Evolutionary conservation across 1,284 basidiomycete species (phyloP).

Genomic region (Thecaphora frezii): DNA sequence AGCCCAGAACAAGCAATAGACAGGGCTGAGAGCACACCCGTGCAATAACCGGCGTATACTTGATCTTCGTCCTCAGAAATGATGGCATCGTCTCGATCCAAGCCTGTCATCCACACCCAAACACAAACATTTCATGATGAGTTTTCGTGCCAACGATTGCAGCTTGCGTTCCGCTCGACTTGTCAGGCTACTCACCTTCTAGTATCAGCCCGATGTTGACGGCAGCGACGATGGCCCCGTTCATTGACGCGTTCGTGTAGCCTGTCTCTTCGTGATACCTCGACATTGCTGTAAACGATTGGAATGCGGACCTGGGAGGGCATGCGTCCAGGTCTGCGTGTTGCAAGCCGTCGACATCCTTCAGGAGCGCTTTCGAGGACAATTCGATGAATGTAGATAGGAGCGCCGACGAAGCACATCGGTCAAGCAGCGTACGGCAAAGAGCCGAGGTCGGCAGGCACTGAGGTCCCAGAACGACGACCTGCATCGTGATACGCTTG

Average conservation of each 20-base stretch:
- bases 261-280: background rate
- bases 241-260: background rate
- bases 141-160: too few species aligned
- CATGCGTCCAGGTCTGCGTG: background rate
- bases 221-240: background rate
- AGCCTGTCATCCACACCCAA: background rate
- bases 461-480: background rate
- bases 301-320: background rate
- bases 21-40: background rate
- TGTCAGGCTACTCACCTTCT: background rate
- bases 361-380: background rate
- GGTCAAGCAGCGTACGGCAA: background rate
- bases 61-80: background rate
- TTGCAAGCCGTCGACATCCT: background rate
- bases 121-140: too few species aligned
- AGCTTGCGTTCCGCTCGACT: too few species aligned
- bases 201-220: background rate
- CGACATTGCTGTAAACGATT: background rate
- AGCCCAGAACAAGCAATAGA: background rate
- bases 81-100: background rate
- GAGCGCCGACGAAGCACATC: background rate
- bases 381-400: background rate
- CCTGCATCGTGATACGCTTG: background rate
- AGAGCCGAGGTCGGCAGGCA: background rate
- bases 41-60: background rate